Percentiles rank a stretch among this genome's conserved stretches.
These are phyloP conservation scores for Leptographium wingfieldii DNA, from an alignment of 2,329 filamentous ascomycete genomes.

Conservation along the genomic window DNA sequence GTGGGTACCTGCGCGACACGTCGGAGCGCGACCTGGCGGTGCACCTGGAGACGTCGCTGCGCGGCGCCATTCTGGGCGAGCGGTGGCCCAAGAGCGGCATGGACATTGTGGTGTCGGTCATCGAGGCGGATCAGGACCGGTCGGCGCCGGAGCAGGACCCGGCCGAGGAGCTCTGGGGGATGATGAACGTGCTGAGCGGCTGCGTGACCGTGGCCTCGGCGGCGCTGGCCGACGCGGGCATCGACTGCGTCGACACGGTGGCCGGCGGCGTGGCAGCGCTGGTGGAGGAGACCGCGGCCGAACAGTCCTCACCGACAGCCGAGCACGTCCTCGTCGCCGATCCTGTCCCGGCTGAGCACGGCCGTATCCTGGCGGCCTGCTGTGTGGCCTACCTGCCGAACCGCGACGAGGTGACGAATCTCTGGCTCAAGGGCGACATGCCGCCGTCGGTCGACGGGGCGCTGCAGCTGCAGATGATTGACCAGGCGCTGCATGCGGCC, in stretches of 20 bases:
- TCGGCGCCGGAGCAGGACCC: conserved; percentile 30
- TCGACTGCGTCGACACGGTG: conserved; percentile 87
- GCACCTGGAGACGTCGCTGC: conserved; percentile 80
- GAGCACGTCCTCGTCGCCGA: conserved; percentile 50
- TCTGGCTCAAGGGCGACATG: conserved; percentile 76
- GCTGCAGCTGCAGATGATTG: conserved; percentile 28
- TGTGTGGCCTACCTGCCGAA: conserved; percentile 80
- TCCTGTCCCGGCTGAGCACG: conserved; percentile 69
- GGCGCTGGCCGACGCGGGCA: conserved; percentile 85
- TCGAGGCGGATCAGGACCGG: conserved; percentile 82
- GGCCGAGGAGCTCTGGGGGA: conserved; percentile 60
- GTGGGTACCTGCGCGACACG: conserved; percentile 76
- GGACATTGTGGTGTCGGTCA: conserved; percentile 84
- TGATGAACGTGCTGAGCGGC: conserved; percentile 82
- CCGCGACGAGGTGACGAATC: conserved; percentile 82
- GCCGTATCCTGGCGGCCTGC: conserved; percentile 66
- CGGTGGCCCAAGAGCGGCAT: conserved; percentile 97
- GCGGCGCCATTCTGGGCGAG: conserved; percentile 82
- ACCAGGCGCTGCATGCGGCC: conserved; percentile 28
- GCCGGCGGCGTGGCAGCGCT: conserved; percentile 81
- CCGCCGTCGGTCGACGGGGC: conserved; percentile 27
- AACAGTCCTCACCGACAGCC: conserved; percentile 12
- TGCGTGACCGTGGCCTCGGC: conserved; percentile 91
- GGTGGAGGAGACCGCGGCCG: conserved; percentile 18
- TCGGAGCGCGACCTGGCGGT: conserved; percentile 81